Conservation (phyloP, 1,139 yeast species). For the Candida labiduridarum region DNA sequence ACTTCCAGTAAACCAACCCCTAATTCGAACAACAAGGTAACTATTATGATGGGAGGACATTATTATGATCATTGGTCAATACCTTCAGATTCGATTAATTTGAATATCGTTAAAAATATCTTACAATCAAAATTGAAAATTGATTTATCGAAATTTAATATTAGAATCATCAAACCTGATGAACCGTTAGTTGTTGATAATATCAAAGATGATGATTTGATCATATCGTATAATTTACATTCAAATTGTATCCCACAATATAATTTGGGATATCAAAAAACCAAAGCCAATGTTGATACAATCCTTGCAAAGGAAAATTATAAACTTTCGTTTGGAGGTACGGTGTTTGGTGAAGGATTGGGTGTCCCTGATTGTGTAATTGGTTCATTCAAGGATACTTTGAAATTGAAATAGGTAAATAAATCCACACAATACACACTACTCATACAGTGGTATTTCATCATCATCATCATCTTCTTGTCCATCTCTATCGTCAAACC, state of each 20-base stretch:
- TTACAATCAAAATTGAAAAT: slow-evolving; percentile 54
- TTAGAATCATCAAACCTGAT: slow-evolving; percentile 32
- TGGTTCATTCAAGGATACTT: slow-evolving; percentile 63
- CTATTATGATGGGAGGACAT: slow-evolving; percentile 92
- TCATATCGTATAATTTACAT: slow-evolving; percentile 37
- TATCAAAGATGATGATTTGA: slow-evolving; percentile 31
- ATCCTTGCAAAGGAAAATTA: slow-evolving; percentile 27
- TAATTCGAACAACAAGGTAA: slow-evolving; percentile 57
- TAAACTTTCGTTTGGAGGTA: slow-evolving; percentile 71
- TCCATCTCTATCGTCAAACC: not conserved
- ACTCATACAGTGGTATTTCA: slow-evolving; percentile 15
- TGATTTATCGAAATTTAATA: slow-evolving; percentile 35
- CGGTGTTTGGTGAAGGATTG: slow-evolving; percentile 78
- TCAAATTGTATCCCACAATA: slow-evolving; percentile 81
- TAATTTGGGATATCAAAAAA: slow-evolving; percentile 66
- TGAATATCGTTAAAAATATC: slow-evolving; percentile 47
- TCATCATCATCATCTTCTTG: slow-evolving; percentile 13
- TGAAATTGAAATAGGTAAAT: slow-evolving; percentile 15
- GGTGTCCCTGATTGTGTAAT: slow-evolving; percentile 89
- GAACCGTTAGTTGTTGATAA: slow-evolving; percentile 25
- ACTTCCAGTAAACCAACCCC: slow-evolving; percentile 8
- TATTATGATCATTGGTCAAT: slow-evolving; percentile 38
- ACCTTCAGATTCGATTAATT: slow-evolving; percentile 49
- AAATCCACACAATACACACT: not conserved
- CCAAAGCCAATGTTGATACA: slow-evolving; percentile 36